phyloP scores from a whole-genome alignment of 345 rosid species.

The Mangifera indica region DNA sequence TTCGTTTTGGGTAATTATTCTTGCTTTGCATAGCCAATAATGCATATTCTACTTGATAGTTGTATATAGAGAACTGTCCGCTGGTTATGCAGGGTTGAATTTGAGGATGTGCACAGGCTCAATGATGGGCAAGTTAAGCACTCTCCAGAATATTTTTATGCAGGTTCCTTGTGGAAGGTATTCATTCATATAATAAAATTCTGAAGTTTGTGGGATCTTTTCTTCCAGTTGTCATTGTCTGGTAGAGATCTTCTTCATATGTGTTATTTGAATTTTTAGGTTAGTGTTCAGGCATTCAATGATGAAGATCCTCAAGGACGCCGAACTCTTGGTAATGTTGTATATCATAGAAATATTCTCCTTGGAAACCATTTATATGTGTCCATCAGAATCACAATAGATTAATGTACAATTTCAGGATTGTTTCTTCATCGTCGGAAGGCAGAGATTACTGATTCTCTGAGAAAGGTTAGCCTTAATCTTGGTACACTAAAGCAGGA shows the following conservation, averaged over 20 bases:
- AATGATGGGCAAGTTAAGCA: slow-evolving; percentile 96
- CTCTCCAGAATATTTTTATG: slow-evolving; percentile 86
- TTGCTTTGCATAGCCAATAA: slow-evolving; percentile 5
- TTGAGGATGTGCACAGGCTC: slow-evolving; percentile 87
- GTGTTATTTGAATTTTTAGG: slow-evolving; percentile 42
- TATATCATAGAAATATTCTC: slow-evolving; percentile 3
- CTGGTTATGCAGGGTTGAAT: slow-evolving; percentile 59
- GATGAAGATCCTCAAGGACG: slow-evolving; percentile 99
- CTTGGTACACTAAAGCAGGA: slow-evolving; percentile 9
- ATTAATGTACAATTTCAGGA: slow-evolving; percentile 45
- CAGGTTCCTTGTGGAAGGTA: slow-evolving; percentile 99
- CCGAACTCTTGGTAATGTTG: slow-evolving; percentile 73
- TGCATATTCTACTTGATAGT: background rate
- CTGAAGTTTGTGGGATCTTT: background rate
- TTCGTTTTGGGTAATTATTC: slow-evolving; percentile 83
- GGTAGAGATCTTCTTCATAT: slow-evolving; percentile 17
- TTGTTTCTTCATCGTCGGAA: slow-evolving; percentile 92
- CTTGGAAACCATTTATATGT: slow-evolving; percentile 1
- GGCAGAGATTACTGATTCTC: slow-evolving; percentile 72
- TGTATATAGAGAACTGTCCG: slow-evolving; percentile 13
- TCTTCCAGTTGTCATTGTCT: background rate
- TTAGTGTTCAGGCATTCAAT: slow-evolving; percentile 90
- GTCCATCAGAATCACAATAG: slow-evolving; percentile 3
- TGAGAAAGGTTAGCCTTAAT: slow-evolving; percentile 62
- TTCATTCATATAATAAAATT: slow-evolving; percentile 4